Percentiles rank a stretch among this genome's conserved stretches.
These are phyloP conservation scores for Echinochloa phyllopogon DNA, from an alignment of 176 grass and related monocot species.

Conservation along the genomic window DNA sequence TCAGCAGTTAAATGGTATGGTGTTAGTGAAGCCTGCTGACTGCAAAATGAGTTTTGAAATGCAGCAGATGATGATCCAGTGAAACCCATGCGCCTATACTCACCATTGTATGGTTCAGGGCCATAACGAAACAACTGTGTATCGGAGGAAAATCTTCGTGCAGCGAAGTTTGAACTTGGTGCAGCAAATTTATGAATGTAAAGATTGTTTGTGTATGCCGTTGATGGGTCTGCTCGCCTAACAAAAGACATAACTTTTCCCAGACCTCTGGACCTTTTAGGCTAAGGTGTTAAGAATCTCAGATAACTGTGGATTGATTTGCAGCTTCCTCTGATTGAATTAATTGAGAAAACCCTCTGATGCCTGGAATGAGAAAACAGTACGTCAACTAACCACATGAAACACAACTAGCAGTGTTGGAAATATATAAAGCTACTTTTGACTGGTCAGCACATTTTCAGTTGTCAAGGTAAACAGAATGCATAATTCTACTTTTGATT, in stretches of 20 bases:
- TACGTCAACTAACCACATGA: constrained; percentile 21
- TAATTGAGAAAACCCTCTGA: neutral
- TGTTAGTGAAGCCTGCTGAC: constrained; percentile 59
- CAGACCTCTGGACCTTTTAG: constrained; percentile 16
- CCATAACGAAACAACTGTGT: constrained; percentile 63
- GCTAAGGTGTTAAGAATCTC: neutral
- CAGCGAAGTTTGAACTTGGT: constrained; percentile 59
- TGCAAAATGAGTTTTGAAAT: constrained; percentile 59
- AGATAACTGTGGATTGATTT: neutral
- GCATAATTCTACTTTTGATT: constrained; percentile 27
- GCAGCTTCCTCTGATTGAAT: constrained; percentile 31
- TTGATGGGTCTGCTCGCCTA: constrained; percentile 36
- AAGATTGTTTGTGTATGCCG: constrained; percentile 50
- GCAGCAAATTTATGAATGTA: constrained; percentile 50
- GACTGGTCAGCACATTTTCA: neutral
- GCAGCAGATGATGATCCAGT: constrained; percentile 46
- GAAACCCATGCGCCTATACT: constrained; percentile 62
- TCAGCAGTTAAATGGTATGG: constrained; percentile 58
- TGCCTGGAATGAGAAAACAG: constrained; percentile 27
- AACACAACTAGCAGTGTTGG: constrained; percentile 10
- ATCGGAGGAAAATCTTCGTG: constrained; percentile 54
- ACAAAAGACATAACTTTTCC: constrained; percentile 55
- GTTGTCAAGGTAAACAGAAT: constrained; percentile 4
- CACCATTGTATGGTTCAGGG: constrained; percentile 55
- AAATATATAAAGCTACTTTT: constrained; percentile 32